These are phyloP conservation scores for Exophiala aquamarina DNA, from an alignment of 2,329 filamentous ascomycete genomes.

Conservation along the genomic window DNA sequence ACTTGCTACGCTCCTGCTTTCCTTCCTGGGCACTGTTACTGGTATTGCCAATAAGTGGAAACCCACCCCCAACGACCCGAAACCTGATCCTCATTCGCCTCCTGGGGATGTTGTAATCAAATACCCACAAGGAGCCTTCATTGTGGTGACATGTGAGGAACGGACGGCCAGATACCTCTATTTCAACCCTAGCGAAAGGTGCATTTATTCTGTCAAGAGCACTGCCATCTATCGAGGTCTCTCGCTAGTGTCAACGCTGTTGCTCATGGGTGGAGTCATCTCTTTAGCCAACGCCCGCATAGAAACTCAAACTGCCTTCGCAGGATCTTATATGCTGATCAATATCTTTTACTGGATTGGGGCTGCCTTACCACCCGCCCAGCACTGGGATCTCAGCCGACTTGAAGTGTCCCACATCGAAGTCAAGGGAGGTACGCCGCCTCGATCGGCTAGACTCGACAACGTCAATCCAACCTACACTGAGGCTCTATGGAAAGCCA, in stretches of 20 bases:
- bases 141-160: conserved; percentile 51
- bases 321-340: conserved; percentile 50
- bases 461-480: conserved; percentile 41
- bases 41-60: conserved; percentile 52
- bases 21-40: conserved; percentile 49
- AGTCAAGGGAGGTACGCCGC: conserved; percentile 25
- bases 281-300: conserved; percentile 51
- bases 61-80: conserved; percentile 42
- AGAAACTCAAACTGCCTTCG: conserved; percentile 50
- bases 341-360: conserved; percentile 53
- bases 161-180: conserved; percentile 52
- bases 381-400: conserved; percentile 50
- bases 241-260: conserved; percentile 50
- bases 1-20: conserved; percentile 48
- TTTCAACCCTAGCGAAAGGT: conserved; percentile 50
- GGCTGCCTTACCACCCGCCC: conserved; percentile 46
- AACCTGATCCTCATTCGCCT: conserved; percentile 34
- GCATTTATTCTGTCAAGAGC: conserved; percentile 44
- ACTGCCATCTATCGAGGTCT: conserved; percentile 45
- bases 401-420: conserved; percentile 37
- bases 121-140: conserved; percentile 52
- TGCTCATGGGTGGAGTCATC: conserved; percentile 55
- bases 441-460: conserved; percentile 31
- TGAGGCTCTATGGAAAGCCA: conserved; percentile 49
- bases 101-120: conserved; percentile 50